Evolutionary conservation across 2,329 filamentous ascomycete species (phyloP), one percentile per base, ranked within the genome.

Genomic region (Sclerotinia subarctica): DNA sequence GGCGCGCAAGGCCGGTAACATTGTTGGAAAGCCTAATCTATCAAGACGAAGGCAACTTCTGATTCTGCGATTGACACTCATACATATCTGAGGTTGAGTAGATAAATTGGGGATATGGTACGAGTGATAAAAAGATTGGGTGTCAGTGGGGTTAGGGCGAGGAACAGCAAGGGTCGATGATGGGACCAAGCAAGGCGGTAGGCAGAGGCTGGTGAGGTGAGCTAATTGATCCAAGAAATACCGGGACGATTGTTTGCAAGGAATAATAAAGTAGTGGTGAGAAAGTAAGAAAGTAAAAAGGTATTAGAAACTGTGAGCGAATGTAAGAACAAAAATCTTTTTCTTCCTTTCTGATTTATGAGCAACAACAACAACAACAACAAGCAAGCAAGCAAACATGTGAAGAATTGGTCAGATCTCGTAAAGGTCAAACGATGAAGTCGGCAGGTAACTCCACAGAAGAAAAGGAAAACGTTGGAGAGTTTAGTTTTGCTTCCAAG

Each of bases 1-100:
- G 26, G 32, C 35, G 58, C 66, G 66, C 66, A 64, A 47, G n/a
- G 58, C 58, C 47, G 66, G 58, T 64, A 64, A 56, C 66, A 67
- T 67, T 49, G 57, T 67, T 32, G 66, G 49, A 32, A 42, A 32
- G 4, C 57, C 64, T 51, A 49, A 32, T 35, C 54, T 60, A 17
- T 60, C 64, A 60, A 60, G 35, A 52, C 32, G 56, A 35, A 56
- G 29, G 32, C 57, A 51, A 52, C 47, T 60, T 44, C 35, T 51
- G 64, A 32, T 29, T 59, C 32, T 66, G 54, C 53, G 56, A 15
- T 66, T 47, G 64, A 66, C 64, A 52, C 57, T 62, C 64, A 62
- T 62, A 67, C 64, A 67, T 67, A 62, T 49, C 57, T 47, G 35
- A 52, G 44, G 32, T 59, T 44, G 46, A 32, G 42, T 19, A 3